phyloP scores from a whole-genome alignment of 371 early-diverging fungal species.

The Haplosporangium sp. region DNA sequence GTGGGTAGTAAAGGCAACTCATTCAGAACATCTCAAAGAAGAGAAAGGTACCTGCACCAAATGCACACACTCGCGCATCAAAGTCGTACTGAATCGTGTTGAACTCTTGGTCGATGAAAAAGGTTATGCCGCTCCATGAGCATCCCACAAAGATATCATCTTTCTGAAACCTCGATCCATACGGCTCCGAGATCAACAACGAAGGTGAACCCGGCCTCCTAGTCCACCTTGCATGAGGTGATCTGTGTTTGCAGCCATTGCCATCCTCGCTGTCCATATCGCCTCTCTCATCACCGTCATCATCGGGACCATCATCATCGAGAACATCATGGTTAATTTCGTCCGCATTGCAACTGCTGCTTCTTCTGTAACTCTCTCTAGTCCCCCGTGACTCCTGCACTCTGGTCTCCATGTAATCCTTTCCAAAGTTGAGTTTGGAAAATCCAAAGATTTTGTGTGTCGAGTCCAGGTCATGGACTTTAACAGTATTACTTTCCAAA shows the following conservation, averaged over 20 bases:
- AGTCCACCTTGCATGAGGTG: slow-evolving; percentile 6
- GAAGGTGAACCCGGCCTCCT: slow-evolving; percentile 15
- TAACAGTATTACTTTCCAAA: slow-evolving; percentile 58
- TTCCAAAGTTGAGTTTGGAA: slow-evolving; percentile 64
- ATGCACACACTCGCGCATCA: slow-evolving; percentile 84
- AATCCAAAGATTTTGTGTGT: slow-evolving; percentile 72
- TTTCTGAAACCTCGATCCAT: slow-evolving; percentile 47
- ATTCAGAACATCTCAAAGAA: background rate
- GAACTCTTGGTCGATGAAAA: slow-evolving; percentile 74
- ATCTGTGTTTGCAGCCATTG: background rate
- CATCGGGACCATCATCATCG: slow-evolving; percentile 24
- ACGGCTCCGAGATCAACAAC: slow-evolving; percentile 39
- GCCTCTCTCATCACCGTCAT: slow-evolving; percentile 15
- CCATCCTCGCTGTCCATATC: slow-evolving; percentile 23
- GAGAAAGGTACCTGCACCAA: slow-evolving; percentile 69
- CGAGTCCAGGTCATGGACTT: slow-evolving; percentile 63
- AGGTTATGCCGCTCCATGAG: slow-evolving; percentile 85
- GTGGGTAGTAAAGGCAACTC: background rate
- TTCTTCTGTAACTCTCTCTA: slow-evolving; percentile 9
- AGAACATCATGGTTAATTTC: slow-evolving; percentile 36
- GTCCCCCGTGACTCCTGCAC: slow-evolving; percentile 1
- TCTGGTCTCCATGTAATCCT: slow-evolving; percentile 8
- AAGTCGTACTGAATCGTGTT: slow-evolving; percentile 82
- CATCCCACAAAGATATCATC: slow-evolving; percentile 83
- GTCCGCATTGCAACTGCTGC: slow-evolving; percentile 6